Base-by-base conservation (phyloP, 768 basidiomycete genomes). In the Tulasnella sp. region DNA sequence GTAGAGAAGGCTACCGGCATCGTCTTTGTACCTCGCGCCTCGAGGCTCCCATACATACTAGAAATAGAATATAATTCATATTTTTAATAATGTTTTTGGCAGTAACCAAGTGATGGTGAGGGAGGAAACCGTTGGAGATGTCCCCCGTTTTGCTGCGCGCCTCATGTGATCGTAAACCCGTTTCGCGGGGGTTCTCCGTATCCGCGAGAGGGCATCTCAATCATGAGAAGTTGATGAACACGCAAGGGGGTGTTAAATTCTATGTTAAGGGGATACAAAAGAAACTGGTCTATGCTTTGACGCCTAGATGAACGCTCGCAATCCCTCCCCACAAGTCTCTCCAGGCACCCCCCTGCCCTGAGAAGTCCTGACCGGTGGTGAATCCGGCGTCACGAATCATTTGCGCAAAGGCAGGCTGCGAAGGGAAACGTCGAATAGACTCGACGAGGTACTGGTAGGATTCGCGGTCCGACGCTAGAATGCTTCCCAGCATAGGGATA, bases 381-480 rank as follows among this genome's bases (percentile, higher is more conserved):
- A 97, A 96, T 0, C 96, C 96, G 7, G 94, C 95, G 31, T 95
- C 92, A 82, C 89, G 86, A 83, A 97, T 94, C 96, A 99, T 93
- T 83, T 90, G 87, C 8, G 96, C 92, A 86, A 99, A 99, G 79
- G 94, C 92, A 11, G 90, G 87, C 85, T 98, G 97, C 16, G 91
- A 89, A 40, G 97, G 97, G 88, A 99, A 99, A 83, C 91, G 92
- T 60, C 96, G 93, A 83, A 99, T 99, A 16, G 96, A 98, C 86
- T 99, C 98, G 64, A 99, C 96, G 69, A 99, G 90, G 85, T 99
- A 99, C 85, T 98, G 96, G 86, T 99, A 99, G 8, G 96, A 97
- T 31, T 91, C 93, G 31, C 97, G 90, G 86, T 99, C 97, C 0
- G 94, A 94, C 14, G 96, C 95, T n/a, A 99, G 88, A 83, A 99